phyloP scores from a whole-genome alignment of 257 asterid genomes.

The Parsonsia alboflavescens region DNA sequence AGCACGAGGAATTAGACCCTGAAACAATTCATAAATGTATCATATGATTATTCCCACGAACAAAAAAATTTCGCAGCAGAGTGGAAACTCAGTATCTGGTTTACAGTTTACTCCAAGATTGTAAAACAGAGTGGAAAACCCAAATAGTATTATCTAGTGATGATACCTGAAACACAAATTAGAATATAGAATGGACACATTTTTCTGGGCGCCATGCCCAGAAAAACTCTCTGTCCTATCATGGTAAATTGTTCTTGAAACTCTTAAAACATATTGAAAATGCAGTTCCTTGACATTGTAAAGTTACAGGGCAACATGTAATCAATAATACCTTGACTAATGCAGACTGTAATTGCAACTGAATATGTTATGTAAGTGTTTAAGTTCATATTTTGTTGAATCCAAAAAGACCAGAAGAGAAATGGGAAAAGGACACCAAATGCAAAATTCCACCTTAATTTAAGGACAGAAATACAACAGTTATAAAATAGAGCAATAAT shows the following conservation, averaged over 20 bases:
- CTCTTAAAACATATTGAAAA: background rate
- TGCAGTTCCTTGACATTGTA: background rate
- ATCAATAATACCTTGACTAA: background rate
- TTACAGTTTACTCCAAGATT: background rate
- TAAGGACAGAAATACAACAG: background rate
- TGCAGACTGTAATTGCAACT: background rate
- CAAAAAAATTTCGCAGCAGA: conserved; percentile 1
- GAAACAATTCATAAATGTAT: conserved; percentile 6
- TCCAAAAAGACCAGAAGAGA: background rate
- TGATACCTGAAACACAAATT: background rate
- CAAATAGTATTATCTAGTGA: background rate
- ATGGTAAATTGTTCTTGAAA: background rate
- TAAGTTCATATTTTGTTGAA: background rate
- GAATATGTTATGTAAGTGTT: background rate
- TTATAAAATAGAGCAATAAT: background rate
- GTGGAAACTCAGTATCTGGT: no score
- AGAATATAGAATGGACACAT: no score
- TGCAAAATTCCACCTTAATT: background rate
- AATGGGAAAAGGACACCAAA: background rate
- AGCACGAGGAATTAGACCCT: conserved; percentile 96
- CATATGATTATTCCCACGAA: conserved; percentile 1
- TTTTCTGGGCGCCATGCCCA: no score
- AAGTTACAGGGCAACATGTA: background rate
- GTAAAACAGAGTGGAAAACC: background rate
- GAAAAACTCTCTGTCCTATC: background rate